Base-by-base conservation (phyloP, 2,329 filamentous ascomycete genomes). In the Xylaria sp. region DNA sequence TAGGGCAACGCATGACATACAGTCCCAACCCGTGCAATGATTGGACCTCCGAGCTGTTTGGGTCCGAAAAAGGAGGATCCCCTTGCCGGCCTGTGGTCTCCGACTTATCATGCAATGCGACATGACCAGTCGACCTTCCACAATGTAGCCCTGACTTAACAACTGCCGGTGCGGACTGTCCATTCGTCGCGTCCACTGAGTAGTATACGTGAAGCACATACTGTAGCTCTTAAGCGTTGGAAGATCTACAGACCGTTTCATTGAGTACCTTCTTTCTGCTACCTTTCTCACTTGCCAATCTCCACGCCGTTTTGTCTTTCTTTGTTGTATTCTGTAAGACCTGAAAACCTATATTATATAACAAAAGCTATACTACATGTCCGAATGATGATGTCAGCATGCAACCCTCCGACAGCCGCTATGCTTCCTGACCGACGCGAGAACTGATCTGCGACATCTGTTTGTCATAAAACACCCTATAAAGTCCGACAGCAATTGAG, bases 361-460 rank as follows among this genome's bases (percentile, higher is more conserved):
- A 50, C n/a, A n/a, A n/a, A n/a, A n/a, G n/a, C n/a, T n/a, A n/a
- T 22, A 51, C 61, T 65, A 57, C 36, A 61, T 57, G 20, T 53
- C 33, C 45, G 38, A 39, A 56, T 22, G 29, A 49, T 42, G 29
- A 49, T 42, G 27, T 20, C 38, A 42, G 50, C 39, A 60, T 49
- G 42, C 31, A 20, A 56, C 36, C 33, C 17, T 31, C 50, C 29
- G 44, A 50, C 31, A 51, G 45, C 15, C 45, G 29, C 61, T 33
- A n/a, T 31, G 51, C 29, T 38, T 25, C 5, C 42, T 36, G 20
- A 22, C 29, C 20, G 27, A 27, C n/a, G 25, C 29, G 22, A 44
- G 9, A 63, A 59, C 25, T 49, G 25, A 42, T 33, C 33, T 47
- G 25, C 50, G 10, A 62, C 15, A 20, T 42, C 45, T 29, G 17